Conservation (phyloP, 2,329 filamentous ascomycete species). For the Esteya vermicola region DNA sequence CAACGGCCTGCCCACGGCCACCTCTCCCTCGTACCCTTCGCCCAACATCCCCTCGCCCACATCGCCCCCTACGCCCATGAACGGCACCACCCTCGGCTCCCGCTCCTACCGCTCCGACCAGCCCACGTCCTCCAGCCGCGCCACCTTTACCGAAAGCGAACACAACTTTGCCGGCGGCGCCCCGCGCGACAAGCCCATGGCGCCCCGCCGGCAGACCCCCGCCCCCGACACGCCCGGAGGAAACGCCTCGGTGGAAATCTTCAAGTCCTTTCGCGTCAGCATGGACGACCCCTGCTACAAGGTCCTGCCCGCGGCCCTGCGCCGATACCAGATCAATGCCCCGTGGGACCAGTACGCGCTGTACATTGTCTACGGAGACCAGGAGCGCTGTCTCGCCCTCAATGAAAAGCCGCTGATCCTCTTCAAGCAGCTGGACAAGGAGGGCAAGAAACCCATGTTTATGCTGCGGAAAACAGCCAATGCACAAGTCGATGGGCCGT, state of each 20-base stretch:
- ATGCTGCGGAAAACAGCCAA: slow-evolving; percentile 68
- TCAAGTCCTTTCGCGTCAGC: slow-evolving; percentile 95
- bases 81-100: slow-evolving; percentile 39
- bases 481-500: slow-evolving; percentile 28
- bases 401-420: slow-evolving; percentile 90
- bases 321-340: slow-evolving; percentile 96
- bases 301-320: slow-evolving; percentile 84
- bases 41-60: slow-evolving; percentile 59
- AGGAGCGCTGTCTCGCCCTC: slow-evolving; percentile 81
- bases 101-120: slow-evolving; percentile 46
- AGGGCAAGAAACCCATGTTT: slow-evolving; percentile 98
- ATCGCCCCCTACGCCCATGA: slow-evolving; percentile 43
- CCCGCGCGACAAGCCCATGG: slow-evolving; percentile 23
- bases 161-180: slow-evolving; percentile 20
- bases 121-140: slow-evolving; percentile 37
- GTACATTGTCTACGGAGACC: slow-evolving; percentile 97
- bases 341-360: slow-evolving; percentile 96
- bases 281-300: slow-evolving; percentile 98
- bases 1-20: slow-evolving; percentile 22
- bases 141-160: slow-evolving; percentile 40
- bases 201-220: slow-evolving; percentile 46
- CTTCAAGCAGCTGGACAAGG: slow-evolving; percentile 94
- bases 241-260: slow-evolving; percentile 71
- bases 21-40: slow-evolving; percentile 43
- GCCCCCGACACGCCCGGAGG: slow-evolving; percentile 46